These are phyloP conservation scores for Alliaria petiolata DNA, from an alignment of 345 rosid species.

Conservation along the genomic window DNA sequence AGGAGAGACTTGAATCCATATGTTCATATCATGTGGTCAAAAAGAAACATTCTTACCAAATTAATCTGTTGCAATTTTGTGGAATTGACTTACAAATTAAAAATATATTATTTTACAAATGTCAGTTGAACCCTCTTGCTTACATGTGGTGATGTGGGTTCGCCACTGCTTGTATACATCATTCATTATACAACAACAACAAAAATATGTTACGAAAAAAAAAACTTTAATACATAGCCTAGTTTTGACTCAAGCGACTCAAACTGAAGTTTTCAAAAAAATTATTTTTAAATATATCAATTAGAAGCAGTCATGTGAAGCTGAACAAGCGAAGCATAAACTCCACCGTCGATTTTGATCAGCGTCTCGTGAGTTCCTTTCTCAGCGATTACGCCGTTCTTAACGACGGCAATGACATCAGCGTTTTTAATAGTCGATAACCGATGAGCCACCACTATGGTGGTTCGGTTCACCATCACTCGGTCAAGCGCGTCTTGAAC, in stretches of 20 bases:
- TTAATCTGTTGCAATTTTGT: too few species aligned
- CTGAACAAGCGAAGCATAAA: conserved; percentile 56
- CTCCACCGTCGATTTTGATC: conserved; percentile 44
- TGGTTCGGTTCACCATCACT: conserved; percentile 37
- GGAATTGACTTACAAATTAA: too few species aligned
- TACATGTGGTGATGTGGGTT: too few species aligned
- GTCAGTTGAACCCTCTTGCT: too few species aligned
- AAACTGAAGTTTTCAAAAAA: neutral
- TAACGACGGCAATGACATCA: conserved; percentile 62
- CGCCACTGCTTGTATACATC: too few species aligned
- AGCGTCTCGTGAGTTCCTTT: conserved; percentile 63
- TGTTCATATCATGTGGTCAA: too few species aligned
- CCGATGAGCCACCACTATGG: conserved; percentile 78
- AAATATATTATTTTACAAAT: too few species aligned
- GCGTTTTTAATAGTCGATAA: conserved; percentile 69
- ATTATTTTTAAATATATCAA: neutral
- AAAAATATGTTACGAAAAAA: neutral
- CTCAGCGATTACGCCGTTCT: conserved; percentile 70
- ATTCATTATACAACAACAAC: too few species aligned
- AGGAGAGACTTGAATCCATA: too few species aligned
- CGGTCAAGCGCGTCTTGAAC: conserved; percentile 53
- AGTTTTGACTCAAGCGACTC: conserved; percentile 2
- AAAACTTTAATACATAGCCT: neutral
- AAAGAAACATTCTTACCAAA: too few species aligned
- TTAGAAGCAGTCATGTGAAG: conserved; percentile 41